Conservation (phyloP, 805 yeast species). For the Gaillardinia entomophila region DNA sequence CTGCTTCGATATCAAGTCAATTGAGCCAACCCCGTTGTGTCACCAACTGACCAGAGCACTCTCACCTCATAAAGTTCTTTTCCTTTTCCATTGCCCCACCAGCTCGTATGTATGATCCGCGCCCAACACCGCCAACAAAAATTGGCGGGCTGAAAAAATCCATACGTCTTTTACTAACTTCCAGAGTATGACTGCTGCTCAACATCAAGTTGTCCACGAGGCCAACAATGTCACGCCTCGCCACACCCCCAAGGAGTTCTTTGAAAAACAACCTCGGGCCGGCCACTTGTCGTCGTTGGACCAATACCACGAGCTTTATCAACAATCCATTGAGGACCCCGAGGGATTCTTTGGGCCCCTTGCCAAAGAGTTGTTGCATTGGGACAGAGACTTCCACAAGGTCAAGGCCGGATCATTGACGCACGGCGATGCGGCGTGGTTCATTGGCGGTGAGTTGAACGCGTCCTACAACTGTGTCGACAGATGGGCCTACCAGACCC, state of each 20-base stretch:
- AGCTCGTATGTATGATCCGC: no score
- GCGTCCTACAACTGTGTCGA: constrained; percentile 81
- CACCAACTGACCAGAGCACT: no score
- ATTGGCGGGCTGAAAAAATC: no score
- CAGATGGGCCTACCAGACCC: constrained; percentile 68
- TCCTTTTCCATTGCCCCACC: no score
- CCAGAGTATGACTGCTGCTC: constrained; percentile 7
- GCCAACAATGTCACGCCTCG: constrained; percentile 47
- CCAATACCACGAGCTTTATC: constrained; percentile 57
- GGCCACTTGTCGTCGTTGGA: constrained; percentile 59
- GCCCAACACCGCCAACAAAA: no score
- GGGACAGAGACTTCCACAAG: constrained; percentile 49
- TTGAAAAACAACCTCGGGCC: constrained; percentile 50
- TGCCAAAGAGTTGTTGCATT: constrained; percentile 44
- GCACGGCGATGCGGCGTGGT: constrained; percentile 58
- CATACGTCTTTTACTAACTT: no score
- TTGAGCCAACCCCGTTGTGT: no score
- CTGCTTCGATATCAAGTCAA: no score
- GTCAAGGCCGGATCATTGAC: constrained; percentile 42
- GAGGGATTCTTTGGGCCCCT: constrained; percentile 47
- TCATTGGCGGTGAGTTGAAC: constrained; percentile 71
- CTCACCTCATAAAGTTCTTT: no score
- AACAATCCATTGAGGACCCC: constrained; percentile 54
- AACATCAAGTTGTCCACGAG: constrained; percentile 53
- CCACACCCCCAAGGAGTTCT: constrained; percentile 52